phyloP scores from a whole-genome alignment of 371 early-diverging fungal genomes.

The Batrachochytrium dendrobatidis region DNA sequence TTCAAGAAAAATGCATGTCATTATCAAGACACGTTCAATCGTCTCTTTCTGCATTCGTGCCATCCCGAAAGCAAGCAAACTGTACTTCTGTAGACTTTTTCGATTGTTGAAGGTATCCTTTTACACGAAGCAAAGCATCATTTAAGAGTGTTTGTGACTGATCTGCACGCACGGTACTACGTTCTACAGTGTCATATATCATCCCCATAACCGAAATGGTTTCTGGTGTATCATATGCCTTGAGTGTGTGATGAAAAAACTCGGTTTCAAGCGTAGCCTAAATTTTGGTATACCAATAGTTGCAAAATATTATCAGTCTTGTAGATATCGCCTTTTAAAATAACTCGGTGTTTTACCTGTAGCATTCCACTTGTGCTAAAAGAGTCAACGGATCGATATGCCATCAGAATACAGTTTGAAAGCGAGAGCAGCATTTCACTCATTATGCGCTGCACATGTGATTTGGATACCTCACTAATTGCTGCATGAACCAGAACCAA shows the following conservation, averaged over 20 bases:
- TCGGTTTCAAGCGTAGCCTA: constrained; percentile 76
- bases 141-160: constrained; percentile 29
- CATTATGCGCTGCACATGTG: constrained; percentile 66
- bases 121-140: constrained; percentile 54
- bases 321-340: constrained; percentile 2
- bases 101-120: constrained; percentile 55
- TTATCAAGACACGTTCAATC: too few species aligned
- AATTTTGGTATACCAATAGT: neutral
- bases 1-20: too few species aligned
- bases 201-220: constrained; percentile 53
- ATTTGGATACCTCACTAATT: constrained; percentile 64
- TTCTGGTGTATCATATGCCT: constrained; percentile 57
- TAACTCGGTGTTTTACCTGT: constrained; percentile 46
- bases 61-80: constrained; percentile 60
- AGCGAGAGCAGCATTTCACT: constrained; percentile 60
- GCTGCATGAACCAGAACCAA: constrained; percentile 89
- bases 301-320: neutral
- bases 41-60: too few species aligned
- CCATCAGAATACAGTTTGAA: constrained; percentile 66
- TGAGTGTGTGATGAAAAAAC: constrained; percentile 71
- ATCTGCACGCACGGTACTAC: constrained; percentile 28
- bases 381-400: constrained; percentile 68
- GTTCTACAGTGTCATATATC: constrained; percentile 64
- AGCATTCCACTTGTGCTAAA: constrained; percentile 87
- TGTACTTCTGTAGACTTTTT: constrained; percentile 63